Conservation (phyloP, 345 rosid genomes). For the Hibiscus tridactylites region DNA sequence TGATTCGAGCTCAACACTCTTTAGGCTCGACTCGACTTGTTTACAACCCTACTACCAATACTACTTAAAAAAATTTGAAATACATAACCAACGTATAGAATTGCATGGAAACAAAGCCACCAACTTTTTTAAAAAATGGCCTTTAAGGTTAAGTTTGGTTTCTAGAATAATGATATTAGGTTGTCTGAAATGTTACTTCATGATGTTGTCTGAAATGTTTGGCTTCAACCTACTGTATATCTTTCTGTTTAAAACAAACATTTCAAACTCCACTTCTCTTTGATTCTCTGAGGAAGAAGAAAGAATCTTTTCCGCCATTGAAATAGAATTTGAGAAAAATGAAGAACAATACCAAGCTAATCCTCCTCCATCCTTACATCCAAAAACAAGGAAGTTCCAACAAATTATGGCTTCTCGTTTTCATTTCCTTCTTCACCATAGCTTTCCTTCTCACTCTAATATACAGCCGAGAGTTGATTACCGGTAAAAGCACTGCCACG, state of each 20-base stretch:
- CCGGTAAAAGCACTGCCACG: constrained; percentile 9
- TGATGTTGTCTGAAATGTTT: neutral
- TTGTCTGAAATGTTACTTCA: constrained; percentile 10
- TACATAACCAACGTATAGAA: neutral
- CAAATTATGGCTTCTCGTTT: constrained; percentile 80
- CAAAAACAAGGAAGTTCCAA: constrained; percentile 82
- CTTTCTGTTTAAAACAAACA: constrained; percentile 23
- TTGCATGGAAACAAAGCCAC: neutral
- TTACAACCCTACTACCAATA: no score
- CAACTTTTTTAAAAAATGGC: neutral
- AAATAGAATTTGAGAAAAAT: constrained; percentile 11
- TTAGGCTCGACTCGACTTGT: no score
- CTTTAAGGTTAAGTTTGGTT: neutral
- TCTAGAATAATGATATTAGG: neutral
- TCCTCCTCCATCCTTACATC: constrained; percentile 84
- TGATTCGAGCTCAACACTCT: no score
- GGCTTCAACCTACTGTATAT: neutral
- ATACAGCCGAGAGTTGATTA: constrained; percentile 57
- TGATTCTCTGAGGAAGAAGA: constrained; percentile 19
- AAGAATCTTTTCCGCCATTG: neutral
- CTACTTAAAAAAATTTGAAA: no score
- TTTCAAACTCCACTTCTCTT: constrained; percentile 2
- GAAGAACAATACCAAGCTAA: constrained; percentile 85
- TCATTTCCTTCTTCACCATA: constrained; percentile 68
- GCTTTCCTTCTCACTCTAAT: constrained; percentile 72